Evolutionary conservation across 2,329 filamentous ascomycete species (phyloP).

Genomic region (Calonectria montana): DNA sequence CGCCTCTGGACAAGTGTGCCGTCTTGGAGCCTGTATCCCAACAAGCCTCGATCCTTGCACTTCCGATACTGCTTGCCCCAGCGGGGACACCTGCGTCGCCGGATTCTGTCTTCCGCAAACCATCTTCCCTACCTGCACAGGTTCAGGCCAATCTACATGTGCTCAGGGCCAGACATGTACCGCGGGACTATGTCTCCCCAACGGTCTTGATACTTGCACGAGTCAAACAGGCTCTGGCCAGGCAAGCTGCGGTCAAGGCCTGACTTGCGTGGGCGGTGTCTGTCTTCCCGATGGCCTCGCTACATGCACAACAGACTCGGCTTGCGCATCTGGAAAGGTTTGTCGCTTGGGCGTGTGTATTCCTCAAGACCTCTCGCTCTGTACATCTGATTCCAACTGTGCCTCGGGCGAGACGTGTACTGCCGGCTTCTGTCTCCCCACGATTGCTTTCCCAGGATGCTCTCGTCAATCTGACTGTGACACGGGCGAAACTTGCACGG

Average conservation of each 20-base stretch:
- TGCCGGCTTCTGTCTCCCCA: conserved; percentile 2
- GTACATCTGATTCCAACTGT: not conserved
- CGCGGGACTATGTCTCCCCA: not conserved
- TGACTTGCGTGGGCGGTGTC: not conserved
- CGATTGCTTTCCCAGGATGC: not conserved
- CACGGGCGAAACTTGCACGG: not conserved
- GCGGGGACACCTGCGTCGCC: not conserved
- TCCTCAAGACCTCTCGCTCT: not conserved
- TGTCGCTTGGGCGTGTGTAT: conserved; percentile 1
- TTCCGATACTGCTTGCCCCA: not conserved
- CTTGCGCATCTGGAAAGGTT: not conserved
- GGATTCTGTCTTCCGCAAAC: conserved; percentile 1
- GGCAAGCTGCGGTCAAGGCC: not conserved
- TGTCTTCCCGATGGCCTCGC: not conserved
- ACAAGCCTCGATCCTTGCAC: not conserved
- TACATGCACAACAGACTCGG: not conserved
- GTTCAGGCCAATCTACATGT: not conserved
- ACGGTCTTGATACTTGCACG: not conserved
- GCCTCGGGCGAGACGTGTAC: not conserved
- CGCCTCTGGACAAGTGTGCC: not conserved
- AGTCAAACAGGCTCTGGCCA: not conserved
- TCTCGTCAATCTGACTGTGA: not conserved
- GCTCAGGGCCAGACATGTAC: not conserved
- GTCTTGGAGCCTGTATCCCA: conserved; percentile 5
- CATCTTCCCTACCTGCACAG: not conserved